These are phyloP conservation scores for Musa itinerans DNA, from an alignment of 176 grass and related monocot genomes.

Conservation along the genomic window DNA sequence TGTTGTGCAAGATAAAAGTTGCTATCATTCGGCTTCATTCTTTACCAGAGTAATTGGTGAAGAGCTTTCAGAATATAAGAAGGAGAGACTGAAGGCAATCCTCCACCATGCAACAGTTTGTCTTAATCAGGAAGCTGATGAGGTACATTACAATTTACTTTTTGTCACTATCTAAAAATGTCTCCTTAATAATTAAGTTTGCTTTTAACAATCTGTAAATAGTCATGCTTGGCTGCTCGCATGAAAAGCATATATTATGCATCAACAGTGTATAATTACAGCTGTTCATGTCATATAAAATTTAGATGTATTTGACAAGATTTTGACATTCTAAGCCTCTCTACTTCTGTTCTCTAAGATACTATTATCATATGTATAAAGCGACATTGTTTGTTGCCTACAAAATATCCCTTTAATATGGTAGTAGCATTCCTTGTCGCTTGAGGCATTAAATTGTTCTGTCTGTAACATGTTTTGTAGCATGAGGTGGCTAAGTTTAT, in stretches of 20 bases:
- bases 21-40: slow-evolving; percentile 1
- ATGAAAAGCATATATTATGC: background rate
- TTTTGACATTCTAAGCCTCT: no score
- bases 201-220: background rate
- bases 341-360: no score
- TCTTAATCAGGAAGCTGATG: slow-evolving; percentile 34
- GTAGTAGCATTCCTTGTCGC: no score
- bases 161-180: background rate
- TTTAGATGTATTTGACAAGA: no score
- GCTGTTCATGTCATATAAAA: no score
- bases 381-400: background rate
- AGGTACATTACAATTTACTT: slow-evolving; percentile 21
- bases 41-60: slow-evolving; percentile 20
- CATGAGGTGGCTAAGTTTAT: no score
- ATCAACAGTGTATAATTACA: no score
- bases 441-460: no score
- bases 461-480: no score
- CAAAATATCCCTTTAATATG: no score
- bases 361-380: background rate
- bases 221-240: background rate
- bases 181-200: background rate
- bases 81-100: slow-evolving; percentile 24
- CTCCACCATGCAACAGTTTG: slow-evolving; percentile 24
- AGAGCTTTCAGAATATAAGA: slow-evolving; percentile 28
- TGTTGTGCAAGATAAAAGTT: background rate